Conservation (phyloP, 108 stramenopile species). For the Skeletonema grethae region DNA sequence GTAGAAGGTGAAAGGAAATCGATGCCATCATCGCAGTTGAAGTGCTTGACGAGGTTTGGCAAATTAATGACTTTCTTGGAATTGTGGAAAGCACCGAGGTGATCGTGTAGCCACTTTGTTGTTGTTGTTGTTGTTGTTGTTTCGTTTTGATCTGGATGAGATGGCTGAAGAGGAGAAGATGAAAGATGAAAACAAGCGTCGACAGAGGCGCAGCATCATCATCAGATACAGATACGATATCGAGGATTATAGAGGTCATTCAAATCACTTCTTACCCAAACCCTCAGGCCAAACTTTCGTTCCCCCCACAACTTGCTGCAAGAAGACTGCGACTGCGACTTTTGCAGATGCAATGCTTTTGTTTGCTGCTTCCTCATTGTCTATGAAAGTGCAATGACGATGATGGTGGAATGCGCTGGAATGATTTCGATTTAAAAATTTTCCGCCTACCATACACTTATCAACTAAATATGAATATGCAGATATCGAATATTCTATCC, state of each 20-base stretch:
- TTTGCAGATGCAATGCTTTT: neutral
- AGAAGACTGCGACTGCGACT: neutral
- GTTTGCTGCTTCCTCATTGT: neutral
- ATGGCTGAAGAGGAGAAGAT: neutral
- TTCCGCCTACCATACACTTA: too few relatives aligned
- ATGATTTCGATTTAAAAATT: too few relatives aligned
- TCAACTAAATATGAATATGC: too few relatives aligned
- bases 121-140: too few relatives aligned
- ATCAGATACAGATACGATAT: too few relatives aligned
- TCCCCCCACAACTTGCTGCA: neutral
- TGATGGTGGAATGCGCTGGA: too few relatives aligned
- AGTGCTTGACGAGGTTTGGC: neutral
- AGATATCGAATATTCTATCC: too few relatives aligned
- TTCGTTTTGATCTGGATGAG: neutral
- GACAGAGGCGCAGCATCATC: too few relatives aligned
- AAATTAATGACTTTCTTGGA: neutral
- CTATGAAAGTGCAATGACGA: too few relatives aligned
- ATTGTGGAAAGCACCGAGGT: neutral
- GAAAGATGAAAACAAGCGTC: too few relatives aligned
- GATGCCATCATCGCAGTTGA: neutral
- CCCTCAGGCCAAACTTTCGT: neutral
- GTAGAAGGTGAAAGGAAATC: neutral
- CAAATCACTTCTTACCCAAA: neutral
- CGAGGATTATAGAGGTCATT: too few relatives aligned
- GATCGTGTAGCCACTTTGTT: neutral